Evolutionary conservation across 176 grass and related monocot genomes (phyloP).

Genomic region (Microstegium vimineum): DNA sequence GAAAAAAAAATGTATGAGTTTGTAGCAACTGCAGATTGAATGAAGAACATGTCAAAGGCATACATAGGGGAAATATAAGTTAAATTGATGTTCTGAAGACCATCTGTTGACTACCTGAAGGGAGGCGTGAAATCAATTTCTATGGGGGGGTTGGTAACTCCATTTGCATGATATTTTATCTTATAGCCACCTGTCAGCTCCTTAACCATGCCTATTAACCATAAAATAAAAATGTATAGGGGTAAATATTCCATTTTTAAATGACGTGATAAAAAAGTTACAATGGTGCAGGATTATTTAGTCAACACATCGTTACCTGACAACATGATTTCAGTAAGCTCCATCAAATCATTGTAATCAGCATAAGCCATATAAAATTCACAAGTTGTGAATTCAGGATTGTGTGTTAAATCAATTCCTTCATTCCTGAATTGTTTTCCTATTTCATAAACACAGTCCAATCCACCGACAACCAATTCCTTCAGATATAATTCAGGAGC

Average conservation of each 20-base stretch:
- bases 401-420: slow-evolving; percentile 98
- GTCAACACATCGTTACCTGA: slow-evolving; percentile 44
- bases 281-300: background rate
- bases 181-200: slow-evolving; percentile 88
- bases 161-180: slow-evolving; percentile 86
- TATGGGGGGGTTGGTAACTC: slow-evolving; percentile 73
- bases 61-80: background rate
- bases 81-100: background rate
- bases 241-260: background rate
- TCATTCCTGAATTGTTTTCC: slow-evolving; percentile 99
- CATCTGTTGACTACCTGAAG: slow-evolving; percentile 47
- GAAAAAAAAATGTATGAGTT: background rate
- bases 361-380: slow-evolving; percentile 99
- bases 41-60: background rate
- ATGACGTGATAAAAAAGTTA: background rate
- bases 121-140: slow-evolving; percentile 97
- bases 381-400: slow-evolving; percentile 96
- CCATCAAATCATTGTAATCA: slow-evolving; percentile 90
- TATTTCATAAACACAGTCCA: slow-evolving; percentile 98
- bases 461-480: slow-evolving; percentile 85
- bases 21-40: slow-evolving; percentile 7
- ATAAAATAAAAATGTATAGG: background rate
- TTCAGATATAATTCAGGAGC: slow-evolving; percentile 96
- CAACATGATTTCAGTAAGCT: slow-evolving; percentile 80
- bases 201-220: slow-evolving; percentile 76